Evolutionary conservation across 2,329 filamentous ascomycete species (phyloP), one percentile per base, ranked within the genome.

Genomic region (Trichoderma sp.): DNA sequence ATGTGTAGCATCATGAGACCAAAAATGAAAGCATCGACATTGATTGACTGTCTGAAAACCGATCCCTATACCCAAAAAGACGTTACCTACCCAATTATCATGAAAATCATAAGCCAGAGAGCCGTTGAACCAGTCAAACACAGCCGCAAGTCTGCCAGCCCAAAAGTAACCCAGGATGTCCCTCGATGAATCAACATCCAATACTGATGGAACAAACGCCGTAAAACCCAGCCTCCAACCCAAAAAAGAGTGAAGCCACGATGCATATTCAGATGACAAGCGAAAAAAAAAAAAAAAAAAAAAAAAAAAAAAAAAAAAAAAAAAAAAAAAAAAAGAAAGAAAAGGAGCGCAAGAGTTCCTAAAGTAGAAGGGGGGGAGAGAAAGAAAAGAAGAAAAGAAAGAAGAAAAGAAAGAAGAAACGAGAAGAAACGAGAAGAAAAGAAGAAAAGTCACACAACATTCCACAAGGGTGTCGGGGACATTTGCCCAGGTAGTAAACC

Each of bases 21-120:
- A 24, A 24, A 24, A 24, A 24, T 24, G 21, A 24, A 24, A 30
- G 28, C 28, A 48, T 64, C 26, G 47, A 44, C 63, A 60, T 65
- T 60, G 28, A 54, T 60, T 65, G 63, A 65, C 47, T 65, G 48
- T 60, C 55, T 58, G 47, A 17, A 28, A 39, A 34, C 17, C 28
- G 10, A 26, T 57, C 44, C 62, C 39, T 52, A 52, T 14, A 14
- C 24, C 52, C 43, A 65, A 39, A 15, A 56, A 34, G 57, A 61
- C 50, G 41, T 19, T 56, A 28, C 19, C 58, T 24, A 28, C 60
- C 63, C 14, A 52, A 28, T 28, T 28, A 15, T 52, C 50, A 34
- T 34, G 5, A 17, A 44, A 44, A 39, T 39, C 34, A 39, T 39
- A 39, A 39, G 1, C 34, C 34, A 39, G 14, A 39, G 14, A 39